Conservation (phyloP, 768 basidiomycete genomes). For the Lentinula guzmanii region DNA sequence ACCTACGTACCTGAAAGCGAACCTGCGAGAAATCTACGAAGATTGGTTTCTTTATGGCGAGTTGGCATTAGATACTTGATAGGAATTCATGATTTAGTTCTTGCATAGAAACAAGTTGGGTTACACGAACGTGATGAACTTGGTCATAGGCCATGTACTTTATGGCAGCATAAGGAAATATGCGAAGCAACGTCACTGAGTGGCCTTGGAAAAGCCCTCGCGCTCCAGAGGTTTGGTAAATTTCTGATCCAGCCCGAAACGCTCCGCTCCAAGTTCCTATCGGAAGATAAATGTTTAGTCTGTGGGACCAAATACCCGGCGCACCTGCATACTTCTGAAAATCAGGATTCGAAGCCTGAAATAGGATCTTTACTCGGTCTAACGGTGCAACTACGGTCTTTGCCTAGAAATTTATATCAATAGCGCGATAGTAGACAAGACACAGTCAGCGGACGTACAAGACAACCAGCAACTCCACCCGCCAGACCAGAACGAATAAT, state of each 20-base stretch:
- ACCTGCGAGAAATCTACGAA: constrained; percentile 79
- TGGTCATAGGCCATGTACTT: constrained; percentile 97
- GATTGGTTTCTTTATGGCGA: constrained; percentile 66
- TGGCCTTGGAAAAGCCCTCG: constrained; percentile 93
- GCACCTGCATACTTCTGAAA: constrained; percentile 89
- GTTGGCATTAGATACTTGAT: constrained; percentile 82
- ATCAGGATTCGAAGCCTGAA: constrained; percentile 95
- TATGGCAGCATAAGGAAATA: constrained; percentile 96
- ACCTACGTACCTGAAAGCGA: constrained; percentile 68
- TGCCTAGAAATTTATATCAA: constrained; percentile 44
- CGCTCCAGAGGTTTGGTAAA: constrained; percentile 62
- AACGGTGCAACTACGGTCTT: constrained; percentile 94
- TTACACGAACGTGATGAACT: constrained; percentile 57
- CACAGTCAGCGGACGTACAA: constrained; percentile 49
- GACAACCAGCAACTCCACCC: constrained; percentile 90
- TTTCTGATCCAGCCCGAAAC: constrained; percentile 66
- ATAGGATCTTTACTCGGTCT: constrained; percentile 97
- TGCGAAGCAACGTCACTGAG: constrained; percentile 87
- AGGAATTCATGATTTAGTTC: not conserved
- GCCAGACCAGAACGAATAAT: constrained; percentile 82
- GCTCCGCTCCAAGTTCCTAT: constrained; percentile 87
- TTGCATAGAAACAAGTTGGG: not conserved
- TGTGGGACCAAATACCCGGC: constrained; percentile 12
- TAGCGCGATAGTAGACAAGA: constrained; percentile 9
- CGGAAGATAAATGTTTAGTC: not conserved